These are phyloP conservation scores for Lachancea quebecensis DNA, from an alignment of 805 yeast genomes.

Conservation along the genomic window DNA sequence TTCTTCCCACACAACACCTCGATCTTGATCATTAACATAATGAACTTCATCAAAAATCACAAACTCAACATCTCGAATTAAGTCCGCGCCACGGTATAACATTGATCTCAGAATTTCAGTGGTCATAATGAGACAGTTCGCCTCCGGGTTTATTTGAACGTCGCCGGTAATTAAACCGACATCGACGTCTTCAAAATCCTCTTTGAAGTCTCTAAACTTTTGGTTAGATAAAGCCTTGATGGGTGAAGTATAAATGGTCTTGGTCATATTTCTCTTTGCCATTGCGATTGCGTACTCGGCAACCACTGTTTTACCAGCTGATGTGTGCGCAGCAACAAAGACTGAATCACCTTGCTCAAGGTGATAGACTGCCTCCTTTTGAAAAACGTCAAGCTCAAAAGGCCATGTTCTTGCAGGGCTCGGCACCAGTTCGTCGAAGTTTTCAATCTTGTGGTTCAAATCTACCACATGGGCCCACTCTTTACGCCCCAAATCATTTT, in stretches of 20 bases:
- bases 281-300: constrained; percentile 98
- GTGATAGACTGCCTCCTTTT: constrained; percentile 94
- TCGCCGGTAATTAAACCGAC: constrained; percentile 97
- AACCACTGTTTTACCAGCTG: constrained; percentile 97
- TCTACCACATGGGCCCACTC: constrained; percentile 97
- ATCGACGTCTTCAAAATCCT: constrained; percentile 71
- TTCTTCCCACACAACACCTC: constrained; percentile 99
- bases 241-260: constrained; percentile 93
- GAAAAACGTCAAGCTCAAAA: constrained; percentile 88
- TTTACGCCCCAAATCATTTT: constrained; percentile 34
- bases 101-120: constrained; percentile 92
- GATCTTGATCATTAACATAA: constrained; percentile 90
- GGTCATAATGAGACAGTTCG: constrained; percentile 94
- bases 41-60: constrained; percentile 98
- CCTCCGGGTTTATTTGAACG: constrained; percentile 95
- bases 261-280: constrained; percentile 94
- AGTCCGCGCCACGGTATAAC: constrained; percentile 94
- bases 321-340: constrained; percentile 97
- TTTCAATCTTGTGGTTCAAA: constrained; percentile 70
- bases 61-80: constrained; percentile 94
- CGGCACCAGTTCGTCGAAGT: constrained; percentile 84
- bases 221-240: constrained; percentile 87
- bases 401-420: constrained; percentile 94
- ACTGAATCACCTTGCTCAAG: constrained; percentile 97
- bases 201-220: constrained; percentile 80